phyloP scores from a whole-genome alignment of 2,329 filamentous ascomycete species.

The Apiospora hydei region DNA sequence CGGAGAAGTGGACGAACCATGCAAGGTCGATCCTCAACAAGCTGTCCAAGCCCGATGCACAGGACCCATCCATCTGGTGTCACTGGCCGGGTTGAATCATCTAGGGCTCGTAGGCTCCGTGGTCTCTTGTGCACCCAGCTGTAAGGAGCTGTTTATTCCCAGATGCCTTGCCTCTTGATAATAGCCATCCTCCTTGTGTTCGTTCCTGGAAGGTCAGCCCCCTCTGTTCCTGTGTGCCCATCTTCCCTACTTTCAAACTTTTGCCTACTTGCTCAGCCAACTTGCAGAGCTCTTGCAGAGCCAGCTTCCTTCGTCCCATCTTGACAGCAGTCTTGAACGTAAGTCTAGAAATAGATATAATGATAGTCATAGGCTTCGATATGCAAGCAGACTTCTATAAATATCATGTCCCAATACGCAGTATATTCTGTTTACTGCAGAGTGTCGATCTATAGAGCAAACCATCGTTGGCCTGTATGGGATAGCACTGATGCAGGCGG shows the following conservation, averaged over 20 bases:
- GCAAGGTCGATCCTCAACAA: conserved; percentile 12
- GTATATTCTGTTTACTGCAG: neutral
- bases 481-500: neutral
- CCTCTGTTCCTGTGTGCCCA: neutral
- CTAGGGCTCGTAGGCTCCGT: neutral
- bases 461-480: neutral
- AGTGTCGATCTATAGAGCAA: neutral
- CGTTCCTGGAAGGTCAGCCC: neutral
- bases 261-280: neutral
- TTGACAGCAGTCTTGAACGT: neutral
- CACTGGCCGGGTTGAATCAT: neutral
- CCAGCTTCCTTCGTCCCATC: neutral
- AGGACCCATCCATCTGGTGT: neutral
- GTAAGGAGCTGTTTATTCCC: neutral
- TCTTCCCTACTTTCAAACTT: neutral
- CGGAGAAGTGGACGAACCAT: conserved; percentile 14
- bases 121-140: neutral
- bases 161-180: neutral
- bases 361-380: neutral
- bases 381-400: neutral
- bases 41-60: neutral
- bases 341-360: neutral
- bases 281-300: neutral
- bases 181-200: neutral
- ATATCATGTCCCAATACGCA: neutral